Conservation (phyloP, 345 rosid species). For the Eucalyptus pauciflora region DNA sequence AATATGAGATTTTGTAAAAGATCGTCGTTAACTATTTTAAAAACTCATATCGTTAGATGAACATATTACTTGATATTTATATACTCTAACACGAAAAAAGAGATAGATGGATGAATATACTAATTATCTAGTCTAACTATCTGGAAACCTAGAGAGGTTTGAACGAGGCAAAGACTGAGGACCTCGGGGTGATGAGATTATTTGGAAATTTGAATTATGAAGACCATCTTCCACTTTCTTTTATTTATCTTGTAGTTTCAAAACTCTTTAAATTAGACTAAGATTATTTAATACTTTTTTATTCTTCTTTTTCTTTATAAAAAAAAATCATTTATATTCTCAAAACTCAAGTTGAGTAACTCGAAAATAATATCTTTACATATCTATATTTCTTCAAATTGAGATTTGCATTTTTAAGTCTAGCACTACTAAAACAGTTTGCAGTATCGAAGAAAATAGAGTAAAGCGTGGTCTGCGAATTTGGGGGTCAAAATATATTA, state of each 20-base stretch:
- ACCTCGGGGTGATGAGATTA: not conserved
- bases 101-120: not conserved
- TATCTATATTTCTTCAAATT: not conserved
- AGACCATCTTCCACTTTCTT: not conserved
- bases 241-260: not conserved
- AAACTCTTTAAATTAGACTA: too few species aligned
- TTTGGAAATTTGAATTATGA: not conserved
- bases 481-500: not conserved
- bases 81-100: not conserved
- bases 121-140: not conserved
- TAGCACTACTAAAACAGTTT: not conserved
- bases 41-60: not conserved
- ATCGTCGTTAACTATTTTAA: accelerated
- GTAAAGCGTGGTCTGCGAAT: not conserved
- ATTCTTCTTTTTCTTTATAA: too few species aligned
- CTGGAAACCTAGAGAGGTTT: not conserved
- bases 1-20: not conserved
- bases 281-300: too few species aligned
- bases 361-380: not conserved
- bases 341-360: too few species aligned
- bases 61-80: not conserved
- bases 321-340: too few species aligned
- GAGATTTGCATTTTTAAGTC: not conserved
- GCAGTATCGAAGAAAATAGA: not conserved
- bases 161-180: not conserved